Conservation (phyloP, 2,329 filamentous ascomycete species). For the Cytospora chrysosperma region DNA sequence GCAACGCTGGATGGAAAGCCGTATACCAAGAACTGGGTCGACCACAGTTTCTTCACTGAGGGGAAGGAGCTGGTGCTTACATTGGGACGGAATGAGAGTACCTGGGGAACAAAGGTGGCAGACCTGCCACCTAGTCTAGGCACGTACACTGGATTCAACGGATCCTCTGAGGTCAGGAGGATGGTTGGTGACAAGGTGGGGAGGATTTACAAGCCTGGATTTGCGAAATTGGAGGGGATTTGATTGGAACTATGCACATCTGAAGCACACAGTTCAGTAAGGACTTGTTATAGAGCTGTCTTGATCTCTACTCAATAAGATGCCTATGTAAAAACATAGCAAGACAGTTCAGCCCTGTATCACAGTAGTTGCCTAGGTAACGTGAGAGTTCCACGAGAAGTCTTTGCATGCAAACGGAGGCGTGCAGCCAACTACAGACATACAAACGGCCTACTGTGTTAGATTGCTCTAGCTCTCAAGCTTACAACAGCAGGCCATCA, state of each 20-base stretch:
- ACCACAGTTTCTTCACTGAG: constrained; percentile 65
- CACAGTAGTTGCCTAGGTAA: too few relatives aligned
- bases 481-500: neutral
- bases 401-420: neutral
- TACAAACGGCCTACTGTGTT: neutral
- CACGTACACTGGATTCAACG: constrained; percentile 36
- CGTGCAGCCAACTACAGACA: neutral
- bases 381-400: too few relatives aligned
- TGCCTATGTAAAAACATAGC: too few relatives aligned
- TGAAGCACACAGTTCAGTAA: neutral
- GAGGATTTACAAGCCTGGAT: constrained; percentile 4
- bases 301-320: too few relatives aligned
- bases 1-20: constrained; percentile 59
- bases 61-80: constrained; percentile 64
- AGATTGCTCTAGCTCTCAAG: neutral
- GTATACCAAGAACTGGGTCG: constrained; percentile 66
- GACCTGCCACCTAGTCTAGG: constrained; percentile 63
- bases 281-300: too few relatives aligned
- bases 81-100: constrained; percentile 59
- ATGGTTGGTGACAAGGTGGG: neutral
- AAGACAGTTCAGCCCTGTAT: too few relatives aligned
- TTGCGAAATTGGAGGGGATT: neutral
- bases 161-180: constrained; percentile 19
- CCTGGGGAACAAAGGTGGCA: constrained; percentile 58
- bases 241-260: neutral